These are phyloP conservation scores for Rhizopogon vinicolor DNA, from an alignment of 768 basidiomycete genomes.

Conservation along the genomic window DNA sequence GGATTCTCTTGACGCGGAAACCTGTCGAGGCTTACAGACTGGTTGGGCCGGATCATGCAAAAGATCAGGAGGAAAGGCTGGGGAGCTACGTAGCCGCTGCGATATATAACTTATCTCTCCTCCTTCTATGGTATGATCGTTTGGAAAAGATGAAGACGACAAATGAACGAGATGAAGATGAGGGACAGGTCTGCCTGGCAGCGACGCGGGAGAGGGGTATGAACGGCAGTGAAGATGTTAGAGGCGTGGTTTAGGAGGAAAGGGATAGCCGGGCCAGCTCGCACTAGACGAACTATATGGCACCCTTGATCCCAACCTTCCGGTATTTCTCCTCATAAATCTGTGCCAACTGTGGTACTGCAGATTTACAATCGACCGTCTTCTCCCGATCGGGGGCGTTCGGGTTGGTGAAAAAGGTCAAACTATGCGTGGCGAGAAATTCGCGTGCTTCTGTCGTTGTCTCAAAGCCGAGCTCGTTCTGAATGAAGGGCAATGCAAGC, in stretches of 20 bases:
- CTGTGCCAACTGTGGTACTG: conserved; percentile 49
- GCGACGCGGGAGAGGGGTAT: not conserved
- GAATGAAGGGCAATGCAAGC: conserved; percentile 72
- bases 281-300: conserved; percentile 52
- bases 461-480: conserved; percentile 84
- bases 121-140: conserved; percentile 2
- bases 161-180: not conserved
- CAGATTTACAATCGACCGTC: conserved; percentile 67
- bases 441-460: conserved; percentile 50
- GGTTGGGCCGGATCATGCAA: not conserved
- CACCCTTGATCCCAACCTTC: conserved; percentile 88
- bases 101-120: conserved; percentile 1
- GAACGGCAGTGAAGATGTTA: conserved; percentile 8
- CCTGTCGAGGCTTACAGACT: not conserved
- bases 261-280: not conserved
- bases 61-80: not conserved
- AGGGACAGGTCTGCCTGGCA: not conserved
- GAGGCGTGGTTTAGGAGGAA: conserved; percentile 5
- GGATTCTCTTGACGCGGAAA: not conserved
- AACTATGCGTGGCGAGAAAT: conserved; percentile 70
- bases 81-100: not conserved
- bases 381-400: conserved; percentile 58
- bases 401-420: conserved; percentile 62
- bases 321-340: conserved; percentile 79
- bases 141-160: not conserved